phyloP scores from a whole-genome alignment of 2,329 filamentous ascomycete species.

The Aspergillus quadrilineatus region DNA sequence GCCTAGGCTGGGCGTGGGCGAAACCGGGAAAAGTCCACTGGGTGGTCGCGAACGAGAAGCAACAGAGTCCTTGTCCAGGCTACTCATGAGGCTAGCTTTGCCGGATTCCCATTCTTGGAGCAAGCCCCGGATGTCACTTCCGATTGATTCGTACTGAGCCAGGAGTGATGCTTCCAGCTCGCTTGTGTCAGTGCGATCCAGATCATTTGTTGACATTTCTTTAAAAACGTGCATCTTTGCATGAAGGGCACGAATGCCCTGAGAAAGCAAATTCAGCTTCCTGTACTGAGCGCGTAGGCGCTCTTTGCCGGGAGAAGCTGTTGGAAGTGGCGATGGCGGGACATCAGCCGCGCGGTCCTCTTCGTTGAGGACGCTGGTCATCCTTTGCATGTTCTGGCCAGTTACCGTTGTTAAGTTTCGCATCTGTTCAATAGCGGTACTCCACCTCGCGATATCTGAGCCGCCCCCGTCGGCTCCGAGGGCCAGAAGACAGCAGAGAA shows the following conservation, averaged over 20 bases:
- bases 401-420: conserved; percentile 63
- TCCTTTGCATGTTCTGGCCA: conserved; percentile 60
- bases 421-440: conserved; percentile 72
- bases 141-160: conserved; percentile 92
- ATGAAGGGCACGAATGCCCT: conserved; percentile 86
- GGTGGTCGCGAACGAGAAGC: conserved; percentile 57
- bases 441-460: conserved; percentile 76
- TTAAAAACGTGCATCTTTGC: conserved; percentile 90
- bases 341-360: conserved; percentile 66
- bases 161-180: conserved; percentile 78
- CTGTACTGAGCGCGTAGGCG: conserved; percentile 82
- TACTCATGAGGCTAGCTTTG: conserved; percentile 75
- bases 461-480: conserved; percentile 78
- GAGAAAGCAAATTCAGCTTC: conserved; percentile 83
- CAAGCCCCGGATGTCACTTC: conserved; percentile 76
- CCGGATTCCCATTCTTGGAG: conserved; percentile 86
- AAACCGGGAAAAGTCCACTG: conserved; percentile 46
- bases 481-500: conserved; percentile 84
- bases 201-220: conserved; percentile 78
- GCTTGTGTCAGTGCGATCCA: conserved; percentile 68
- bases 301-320: conserved; percentile 73
- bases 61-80: conserved; percentile 75
- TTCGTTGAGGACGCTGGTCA: conserved; percentile 71
- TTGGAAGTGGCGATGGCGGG: conserved; percentile 58
- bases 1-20: conserved; percentile 47